Conservation (phyloP, 805 yeast species). For the Huiozyma naganishii region DNA sequence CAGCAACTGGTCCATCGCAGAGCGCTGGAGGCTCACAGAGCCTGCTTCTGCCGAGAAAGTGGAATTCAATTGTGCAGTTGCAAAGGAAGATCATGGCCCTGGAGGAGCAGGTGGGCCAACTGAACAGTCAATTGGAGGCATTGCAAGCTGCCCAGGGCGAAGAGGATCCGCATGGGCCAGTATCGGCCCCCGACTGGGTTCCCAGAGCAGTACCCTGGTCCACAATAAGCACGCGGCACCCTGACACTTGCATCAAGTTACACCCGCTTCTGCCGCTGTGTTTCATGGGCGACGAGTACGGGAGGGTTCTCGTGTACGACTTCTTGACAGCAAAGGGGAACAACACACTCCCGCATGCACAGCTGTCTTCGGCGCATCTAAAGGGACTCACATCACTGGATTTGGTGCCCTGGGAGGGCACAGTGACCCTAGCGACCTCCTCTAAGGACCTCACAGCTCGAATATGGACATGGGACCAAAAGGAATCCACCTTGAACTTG, state of each 20-base stretch:
- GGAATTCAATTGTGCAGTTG: constrained; percentile 75
- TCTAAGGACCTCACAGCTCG: constrained; percentile 48
- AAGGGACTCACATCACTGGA: constrained; percentile 39
- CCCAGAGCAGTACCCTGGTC: background rate
- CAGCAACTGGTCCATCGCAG: too few species aligned
- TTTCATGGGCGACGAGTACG: constrained; percentile 61
- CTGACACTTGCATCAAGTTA: constrained; percentile 51
- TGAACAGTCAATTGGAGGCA: constrained; percentile 35
- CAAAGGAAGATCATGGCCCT: constrained; percentile 65
- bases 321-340: constrained; percentile 29
- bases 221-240: constrained; percentile 28
- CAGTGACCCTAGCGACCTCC: constrained; percentile 32
- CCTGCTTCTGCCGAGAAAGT: constrained; percentile 39
- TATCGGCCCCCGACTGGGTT: background rate
- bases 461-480: constrained; percentile 29
- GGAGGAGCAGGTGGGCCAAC: constrained; percentile 45
- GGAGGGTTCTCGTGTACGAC: constrained; percentile 66
- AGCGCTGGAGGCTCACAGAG: background rate
- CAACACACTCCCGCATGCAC: constrained; percentile 47
- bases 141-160: background rate
- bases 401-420: background rate
- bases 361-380: constrained; percentile 60
- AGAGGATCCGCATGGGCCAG: background rate
- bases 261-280: constrained; percentile 68
- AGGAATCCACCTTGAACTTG: constrained; percentile 36